Conservation (phyloP, 1,284 basidiomycete species). For the Anthracocystis panici-leucophaei region DNA sequence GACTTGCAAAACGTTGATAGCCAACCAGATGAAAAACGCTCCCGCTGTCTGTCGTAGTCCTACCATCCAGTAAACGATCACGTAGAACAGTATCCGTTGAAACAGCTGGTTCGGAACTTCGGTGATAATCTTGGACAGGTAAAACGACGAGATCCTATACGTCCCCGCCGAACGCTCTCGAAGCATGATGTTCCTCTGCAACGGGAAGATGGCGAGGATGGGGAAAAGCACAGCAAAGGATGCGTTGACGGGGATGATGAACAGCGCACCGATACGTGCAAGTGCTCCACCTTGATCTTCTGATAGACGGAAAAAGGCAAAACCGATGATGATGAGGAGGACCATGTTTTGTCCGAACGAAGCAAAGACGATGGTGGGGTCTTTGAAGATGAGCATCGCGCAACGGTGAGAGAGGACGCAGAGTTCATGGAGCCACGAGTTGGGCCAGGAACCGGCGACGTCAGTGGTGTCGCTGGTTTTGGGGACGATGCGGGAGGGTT, state of each 20-base stretch:
- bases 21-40: slow-evolving; percentile 54
- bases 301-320: slow-evolving; percentile 52
- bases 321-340: slow-evolving; percentile 52
- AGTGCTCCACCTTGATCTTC: slow-evolving; percentile 48
- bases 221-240: slow-evolving; percentile 50
- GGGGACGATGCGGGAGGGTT: slow-evolving; percentile 21
- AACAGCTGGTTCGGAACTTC: slow-evolving; percentile 53
- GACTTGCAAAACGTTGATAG: slow-evolving; percentile 48
- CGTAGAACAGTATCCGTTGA: slow-evolving; percentile 40
- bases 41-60: slow-evolving; percentile 35
- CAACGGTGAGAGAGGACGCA: slow-evolving; percentile 44
- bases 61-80: slow-evolving; percentile 52
- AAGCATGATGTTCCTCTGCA: slow-evolving; percentile 51
- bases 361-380: slow-evolving; percentile 47
- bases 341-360: slow-evolving; percentile 43
- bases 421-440: slow-evolving; percentile 51
- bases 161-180: slow-evolving; percentile 52
- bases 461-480: slow-evolving; percentile 31
- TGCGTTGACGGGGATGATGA: slow-evolving; percentile 55
- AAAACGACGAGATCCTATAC: slow-evolving; percentile 54
- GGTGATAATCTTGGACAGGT: slow-evolving; percentile 47
- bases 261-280: slow-evolving; percentile 52
- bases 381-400: slow-evolving; percentile 47
- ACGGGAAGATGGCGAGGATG: slow-evolving; percentile 52
- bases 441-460: slow-evolving; percentile 42